A percentile compares a stretch with the other conserved stretches of the same genome.
Evolutionary conservation across 2,329 filamentous ascomycete species (phyloP).

Genomic region (Stromatinia cepivora): DNA sequence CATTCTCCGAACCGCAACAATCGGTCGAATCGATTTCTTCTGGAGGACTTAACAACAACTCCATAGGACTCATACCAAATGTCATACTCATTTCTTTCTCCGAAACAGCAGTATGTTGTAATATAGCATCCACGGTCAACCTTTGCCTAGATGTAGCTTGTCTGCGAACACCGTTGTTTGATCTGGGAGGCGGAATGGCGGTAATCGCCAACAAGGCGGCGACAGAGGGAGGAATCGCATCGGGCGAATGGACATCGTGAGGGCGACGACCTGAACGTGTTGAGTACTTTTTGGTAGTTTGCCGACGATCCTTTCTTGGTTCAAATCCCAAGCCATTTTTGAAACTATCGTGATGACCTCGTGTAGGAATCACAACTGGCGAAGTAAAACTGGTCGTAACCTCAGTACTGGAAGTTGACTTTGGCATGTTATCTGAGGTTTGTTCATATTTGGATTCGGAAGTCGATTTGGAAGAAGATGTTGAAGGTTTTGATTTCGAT

Average conservation of each 20-base stretch:
- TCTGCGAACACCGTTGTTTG: slow-evolving; percentile 27
- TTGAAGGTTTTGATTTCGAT: slow-evolving; percentile 7
- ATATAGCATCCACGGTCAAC: slow-evolving; percentile 58
- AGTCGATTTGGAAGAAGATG: neutral
- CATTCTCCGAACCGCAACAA: slow-evolving; percentile 52
- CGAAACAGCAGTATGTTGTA: slow-evolving; percentile 52
- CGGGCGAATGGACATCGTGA: slow-evolving; percentile 51
- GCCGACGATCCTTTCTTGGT: slow-evolving; percentile 29
- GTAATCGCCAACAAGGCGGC: slow-evolving; percentile 63
- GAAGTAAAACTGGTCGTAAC: slow-evolving; percentile 6
- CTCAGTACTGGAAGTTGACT: slow-evolving; percentile 4
- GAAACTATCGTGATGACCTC: slow-evolving; percentile 31
- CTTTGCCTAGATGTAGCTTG: slow-evolving; percentile 35
- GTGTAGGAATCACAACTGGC: slow-evolving; percentile 34
- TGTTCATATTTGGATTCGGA: slow-evolving; percentile 12
- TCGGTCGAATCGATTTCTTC: slow-evolving; percentile 56
- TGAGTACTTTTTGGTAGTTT: slow-evolving; percentile 29
- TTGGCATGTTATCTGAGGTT: slow-evolving; percentile 12
- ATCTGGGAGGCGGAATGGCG: slow-evolving; percentile 54
- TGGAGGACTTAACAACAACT: slow-evolving; percentile 59
- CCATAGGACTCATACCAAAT: slow-evolving; percentile 56
- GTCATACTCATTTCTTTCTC: slow-evolving; percentile 57
- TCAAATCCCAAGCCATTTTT: slow-evolving; percentile 29
- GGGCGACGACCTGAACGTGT: slow-evolving; percentile 37
- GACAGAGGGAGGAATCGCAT: slow-evolving; percentile 58